Evolutionary conservation across 345 rosid genomes (phyloP).

Genomic region (Lumnitzera littorea): DNA sequence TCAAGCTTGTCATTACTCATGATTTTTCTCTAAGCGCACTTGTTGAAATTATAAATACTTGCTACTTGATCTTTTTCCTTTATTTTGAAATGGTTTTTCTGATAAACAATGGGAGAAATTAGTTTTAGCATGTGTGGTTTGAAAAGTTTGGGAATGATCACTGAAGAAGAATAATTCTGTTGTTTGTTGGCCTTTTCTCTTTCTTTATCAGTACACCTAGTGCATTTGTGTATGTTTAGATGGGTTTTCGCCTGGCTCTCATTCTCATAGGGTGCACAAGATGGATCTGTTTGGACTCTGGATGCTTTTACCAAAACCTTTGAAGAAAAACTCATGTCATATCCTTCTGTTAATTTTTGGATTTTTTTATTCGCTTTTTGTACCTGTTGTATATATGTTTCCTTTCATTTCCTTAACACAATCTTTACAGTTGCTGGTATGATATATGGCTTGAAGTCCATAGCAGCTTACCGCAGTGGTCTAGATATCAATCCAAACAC

Average conservation of each 20-base stretch:
- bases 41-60: too few relatives aligned
- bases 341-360: conserved; percentile 49
- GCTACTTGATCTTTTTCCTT: too few relatives aligned
- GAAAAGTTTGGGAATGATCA: background rate
- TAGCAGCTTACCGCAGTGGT: conserved; percentile 93
- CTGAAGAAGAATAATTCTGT: too few relatives aligned
- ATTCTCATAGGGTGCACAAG: conserved; percentile 35
- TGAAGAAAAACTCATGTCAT: conserved; percentile 55
- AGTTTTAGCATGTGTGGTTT: background rate
- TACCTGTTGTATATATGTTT: conserved; percentile 7
- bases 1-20: background rate
- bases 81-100: too few relatives aligned
- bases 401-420: conserved; percentile 38
- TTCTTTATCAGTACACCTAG: background rate
- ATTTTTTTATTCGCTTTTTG: conserved; percentile 6
- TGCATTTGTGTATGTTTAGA: background rate
- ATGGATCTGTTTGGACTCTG: conserved; percentile 57
- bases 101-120: too few relatives aligned
- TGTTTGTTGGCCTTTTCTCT: background rate
- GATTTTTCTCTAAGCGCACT: too few relatives aligned
- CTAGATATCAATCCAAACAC: conserved; percentile 65
- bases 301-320: conserved; percentile 50
- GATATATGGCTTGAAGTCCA: conserved; percentile 69
- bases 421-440: conserved; percentile 40
- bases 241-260: background rate